Base-by-base conservation (phyloP, 371 early-diverging fungal species). In the Coemansia sp. region DNA sequence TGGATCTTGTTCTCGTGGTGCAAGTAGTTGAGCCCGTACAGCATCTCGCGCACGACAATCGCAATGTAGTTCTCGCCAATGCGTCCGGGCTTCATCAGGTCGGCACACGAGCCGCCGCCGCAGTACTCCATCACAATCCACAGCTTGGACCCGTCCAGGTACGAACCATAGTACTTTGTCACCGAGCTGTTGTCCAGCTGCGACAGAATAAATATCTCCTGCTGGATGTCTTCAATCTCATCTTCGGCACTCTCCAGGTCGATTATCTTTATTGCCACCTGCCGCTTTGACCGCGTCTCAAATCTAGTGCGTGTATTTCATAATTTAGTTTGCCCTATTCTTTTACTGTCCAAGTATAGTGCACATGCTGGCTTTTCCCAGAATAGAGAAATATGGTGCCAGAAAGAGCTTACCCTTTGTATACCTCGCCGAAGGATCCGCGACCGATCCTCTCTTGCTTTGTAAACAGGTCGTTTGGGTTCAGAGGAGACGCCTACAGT, bases 161-260 rank as follows among this genome's bases (percentile, higher is more conserved):
- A 92, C 23, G 93, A 90, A 11, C 90, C 91, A 82, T 86, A 87
- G 79, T 93, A 93, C 90, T 91, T 92, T 65, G 95, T 96, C 42
- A 97, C 93, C 79, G 89, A 90, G 37, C 86, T 87, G 8, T 95
- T 94, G 72, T 96, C 93, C 59, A 96, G 83, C 72, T 96, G 97
- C n/a, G 95, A 92, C 18, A 98, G 84, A 62, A 98, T 95, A 57
- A 87, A 88, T 78, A 97, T 98, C 75, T 98, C 99, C 78, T 93
- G 93, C 74, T 94, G 95, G 74, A 98, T 96, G 82, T 97, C 99
- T 67, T 96, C 97, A 68, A 97, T 96, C 72, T 98, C 97, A 72
- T 97, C 97, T 78, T 97, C 98, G 26, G 95, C 94, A 69, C 90
- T 88, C 78, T 94, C 95, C 26, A 96, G 83, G 72, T 94, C 94